Evolutionary conservation across 2,329 filamentous ascomycete species (phyloP), one percentile per base, ranked within the genome.

Genomic region (Scedosporium boydii): DNA sequence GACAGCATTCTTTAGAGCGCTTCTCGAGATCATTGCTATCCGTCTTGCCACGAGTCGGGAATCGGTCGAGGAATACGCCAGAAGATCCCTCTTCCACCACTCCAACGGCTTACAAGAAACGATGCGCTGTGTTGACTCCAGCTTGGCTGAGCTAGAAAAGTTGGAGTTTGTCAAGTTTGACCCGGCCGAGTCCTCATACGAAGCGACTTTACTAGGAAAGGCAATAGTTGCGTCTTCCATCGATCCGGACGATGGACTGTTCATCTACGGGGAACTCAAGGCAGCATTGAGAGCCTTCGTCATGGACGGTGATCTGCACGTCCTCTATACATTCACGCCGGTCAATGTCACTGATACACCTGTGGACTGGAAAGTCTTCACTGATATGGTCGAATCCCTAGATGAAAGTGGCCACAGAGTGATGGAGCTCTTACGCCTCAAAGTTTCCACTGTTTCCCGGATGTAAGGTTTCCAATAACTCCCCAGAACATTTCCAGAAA

Each of bases 241-340:
- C 42, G 84, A 88, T 59, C 89, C 88, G 0, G 87, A 90, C 63
- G 89, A 92, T 67, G 89, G 89, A 0, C 73, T 90, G 1, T 92
- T 91, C 67, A 80, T 92, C 18, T 78, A 91, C 67, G 78, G 83
- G 56, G 89, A 93, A 71, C 77, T 92, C 58, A 80, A 80, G 63
- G 82, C 82, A 66, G 87, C 89, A 0, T 77, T 92, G 2, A 78
- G 82, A 64, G 87, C 87, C 1, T 92, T 93, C 68, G 89, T 91
- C 12, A 87, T 93, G 83, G 88, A 92, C 69, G 87, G 88, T 3
- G 89, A 93, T 65, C 87, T 93, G 85, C 89, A 92, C 68, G 82
- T 90, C 12, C 80, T 91, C 57, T 93, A 92, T 70, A 86, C 85
- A 44, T 91, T 92, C 66, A 91, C 89, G 0, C 89, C 89, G 0